Percentiles rank a stretch among this genome's conserved stretches.
Conservation (phyloP, 805 yeast species). For the Metschnikowia hibisci region DNA sequence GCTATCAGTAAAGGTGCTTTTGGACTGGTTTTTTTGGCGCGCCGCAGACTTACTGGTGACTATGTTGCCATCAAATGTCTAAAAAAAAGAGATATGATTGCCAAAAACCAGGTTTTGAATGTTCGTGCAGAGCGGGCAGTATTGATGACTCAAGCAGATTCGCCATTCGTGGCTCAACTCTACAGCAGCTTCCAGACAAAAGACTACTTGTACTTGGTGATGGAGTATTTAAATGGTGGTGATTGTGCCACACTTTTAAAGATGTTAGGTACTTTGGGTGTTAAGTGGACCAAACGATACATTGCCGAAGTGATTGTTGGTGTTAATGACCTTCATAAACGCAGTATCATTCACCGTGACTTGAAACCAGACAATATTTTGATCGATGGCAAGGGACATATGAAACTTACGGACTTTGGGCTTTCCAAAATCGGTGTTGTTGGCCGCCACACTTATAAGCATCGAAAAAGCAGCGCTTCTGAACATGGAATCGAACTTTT, state of each 20-base stretch:
- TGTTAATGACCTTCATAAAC: constrained; percentile 79
- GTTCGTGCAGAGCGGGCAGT: constrained; percentile 94
- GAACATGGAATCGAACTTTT: constrained; percentile 42
- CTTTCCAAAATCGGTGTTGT: constrained; percentile 84
- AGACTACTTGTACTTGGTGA: constrained; percentile 83
- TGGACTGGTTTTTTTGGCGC: constrained; percentile 89
- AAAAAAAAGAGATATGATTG: constrained; percentile 92
- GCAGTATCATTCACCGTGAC: constrained; percentile 92
- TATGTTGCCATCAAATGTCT: constrained; percentile 92
- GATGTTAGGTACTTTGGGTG: constrained; percentile 77
- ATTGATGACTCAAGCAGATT: constrained; percentile 95
- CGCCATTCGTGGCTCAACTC: constrained; percentile 88
- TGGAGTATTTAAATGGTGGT: constrained; percentile 97
- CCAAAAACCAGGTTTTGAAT: constrained; percentile 92
- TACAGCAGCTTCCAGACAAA: constrained; percentile 85
- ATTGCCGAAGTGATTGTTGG: constrained; percentile 89
- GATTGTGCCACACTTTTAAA: constrained; percentile 86
- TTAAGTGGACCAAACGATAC: constrained; percentile 81
- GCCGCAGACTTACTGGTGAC: constrained; percentile 83
- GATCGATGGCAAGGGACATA: constrained; percentile 82
- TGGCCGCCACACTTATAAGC: constrained; percentile 60
- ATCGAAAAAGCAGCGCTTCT: constrained; percentile 39
- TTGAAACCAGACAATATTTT: constrained; percentile 90
- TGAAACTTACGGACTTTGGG: constrained; percentile 94
- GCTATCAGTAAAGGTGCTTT: constrained; percentile 97